A percentile compares a stretch with the other conserved stretches of the same genome.
Conservation (phyloP, 2,329 filamentous ascomycete genomes). For the Calonectria pseudoturangicola region DNA sequence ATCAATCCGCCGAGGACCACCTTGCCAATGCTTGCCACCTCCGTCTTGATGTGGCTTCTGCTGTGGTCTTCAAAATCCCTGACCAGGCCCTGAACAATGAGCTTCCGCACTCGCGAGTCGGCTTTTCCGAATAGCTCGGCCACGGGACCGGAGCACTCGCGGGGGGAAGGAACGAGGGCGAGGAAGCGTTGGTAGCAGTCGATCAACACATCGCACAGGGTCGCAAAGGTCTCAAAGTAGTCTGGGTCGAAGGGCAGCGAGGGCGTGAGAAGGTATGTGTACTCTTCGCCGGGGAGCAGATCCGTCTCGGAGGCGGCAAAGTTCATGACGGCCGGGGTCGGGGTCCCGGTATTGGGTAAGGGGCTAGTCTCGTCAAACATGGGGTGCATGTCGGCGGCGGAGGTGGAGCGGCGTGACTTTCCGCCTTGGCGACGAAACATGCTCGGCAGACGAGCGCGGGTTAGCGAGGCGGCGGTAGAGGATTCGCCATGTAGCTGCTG, state of each 20-base stretch:
- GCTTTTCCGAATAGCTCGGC: constrained; percentile 93
- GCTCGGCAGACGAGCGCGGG: constrained; percentile 85
- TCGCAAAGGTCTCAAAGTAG: constrained; percentile 97
- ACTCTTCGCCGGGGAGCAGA: constrained; percentile 88
- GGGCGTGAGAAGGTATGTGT: constrained; percentile 91
- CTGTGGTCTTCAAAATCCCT: constrained; percentile 95
- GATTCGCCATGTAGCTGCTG: constrained; percentile 90
- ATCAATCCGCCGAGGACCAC: constrained; percentile 92
- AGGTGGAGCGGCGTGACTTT: constrained; percentile 74
- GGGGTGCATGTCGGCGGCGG: constrained; percentile 64
- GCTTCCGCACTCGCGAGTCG: constrained; percentile 89
- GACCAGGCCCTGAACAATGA: constrained; percentile 89
- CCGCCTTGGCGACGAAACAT: constrained; percentile 84
- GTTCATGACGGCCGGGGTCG: constrained; percentile 69
- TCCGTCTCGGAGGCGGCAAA: constrained; percentile 78
- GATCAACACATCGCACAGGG: constrained; percentile 94
- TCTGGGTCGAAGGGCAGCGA: constrained; percentile 96
- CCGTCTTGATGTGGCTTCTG: constrained; percentile 83
- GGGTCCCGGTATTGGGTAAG: constrained; percentile 50
- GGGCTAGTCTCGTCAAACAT: constrained; percentile 58
- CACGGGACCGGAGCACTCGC: constrained; percentile 81
- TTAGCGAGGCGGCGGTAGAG: constrained; percentile 81
- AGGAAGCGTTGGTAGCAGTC: constrained; percentile 91
- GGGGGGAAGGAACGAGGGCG: constrained; percentile 83
- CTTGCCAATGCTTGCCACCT: constrained; percentile 90